Percentiles rank a stretch among this genome's conserved stretches.
phyloP scores from a whole-genome alignment of 176 grass and related monocot genomes.

The Oryza longistaminata region DNA sequence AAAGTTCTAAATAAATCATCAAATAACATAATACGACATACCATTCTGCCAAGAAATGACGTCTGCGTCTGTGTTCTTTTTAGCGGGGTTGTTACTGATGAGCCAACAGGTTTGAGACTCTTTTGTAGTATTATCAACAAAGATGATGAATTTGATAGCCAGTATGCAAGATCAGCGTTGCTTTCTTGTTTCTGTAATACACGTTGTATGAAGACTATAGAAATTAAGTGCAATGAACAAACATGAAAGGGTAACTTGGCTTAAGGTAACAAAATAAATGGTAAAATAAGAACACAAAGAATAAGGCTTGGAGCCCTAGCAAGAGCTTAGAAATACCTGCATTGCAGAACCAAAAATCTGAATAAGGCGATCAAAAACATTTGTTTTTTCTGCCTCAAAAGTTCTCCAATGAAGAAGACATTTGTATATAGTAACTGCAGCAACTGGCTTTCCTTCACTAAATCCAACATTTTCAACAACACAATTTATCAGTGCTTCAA shows the following conservation, averaged over 20 bases:
- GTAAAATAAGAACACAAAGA: slow-evolving; percentile 3
- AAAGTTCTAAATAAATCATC: slow-evolving; percentile 11
- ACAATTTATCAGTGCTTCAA: slow-evolving; percentile 73
- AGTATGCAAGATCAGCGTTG: slow-evolving; percentile 77
- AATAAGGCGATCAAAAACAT: slow-evolving; percentile 86
- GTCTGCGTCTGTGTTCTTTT: slow-evolving; percentile 74
- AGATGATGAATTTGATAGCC: slow-evolving; percentile 85
- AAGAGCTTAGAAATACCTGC: slow-evolving; percentile 54
- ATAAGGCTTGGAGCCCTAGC: slow-evolving; percentile 24
- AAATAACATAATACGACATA: slow-evolving; percentile 40
- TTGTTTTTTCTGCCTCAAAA: slow-evolving; percentile 88
- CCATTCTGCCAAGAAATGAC: slow-evolving; percentile 94
- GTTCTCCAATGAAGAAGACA: slow-evolving; percentile 93
- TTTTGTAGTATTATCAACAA: slow-evolving; percentile 83
- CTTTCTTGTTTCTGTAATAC: slow-evolving; percentile 75
- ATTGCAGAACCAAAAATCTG: slow-evolving; percentile 83
- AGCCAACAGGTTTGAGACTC: slow-evolving; percentile 71
- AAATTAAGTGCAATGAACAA: slow-evolving; percentile 1
- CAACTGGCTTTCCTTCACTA: slow-evolving; percentile 75
- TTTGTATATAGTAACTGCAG: slow-evolving; percentile 94
- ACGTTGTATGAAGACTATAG: slow-evolving; percentile 13
- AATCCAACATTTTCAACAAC: slow-evolving; percentile 77
- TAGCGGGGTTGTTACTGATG: slow-evolving; percentile 54
- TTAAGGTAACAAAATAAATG: slow-evolving; percentile 10
- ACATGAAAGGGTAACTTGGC: background rate